Conservation (phyloP, 2,329 filamentous ascomycete species). For the Davidsoniella eucalypti region DNA sequence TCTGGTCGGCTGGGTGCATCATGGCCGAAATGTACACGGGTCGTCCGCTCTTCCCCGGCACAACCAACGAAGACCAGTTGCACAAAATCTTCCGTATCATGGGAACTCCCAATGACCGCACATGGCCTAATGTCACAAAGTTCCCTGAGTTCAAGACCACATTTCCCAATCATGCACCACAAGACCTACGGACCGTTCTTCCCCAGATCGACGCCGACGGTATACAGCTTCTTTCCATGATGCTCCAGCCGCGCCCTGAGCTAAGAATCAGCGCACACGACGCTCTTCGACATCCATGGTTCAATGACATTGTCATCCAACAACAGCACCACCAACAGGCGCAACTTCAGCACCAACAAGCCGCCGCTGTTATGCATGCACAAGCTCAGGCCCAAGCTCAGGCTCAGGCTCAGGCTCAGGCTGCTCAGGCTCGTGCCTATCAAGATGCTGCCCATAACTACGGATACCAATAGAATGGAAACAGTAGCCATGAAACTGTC, state of each 20-base stretch:
- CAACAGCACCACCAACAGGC: slow-evolving; percentile 27
- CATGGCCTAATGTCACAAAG: slow-evolving; percentile 87
- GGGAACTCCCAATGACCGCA: slow-evolving; percentile 90
- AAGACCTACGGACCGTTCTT: slow-evolving; percentile 72
- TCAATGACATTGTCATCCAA: slow-evolving; percentile 52
- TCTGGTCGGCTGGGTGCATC: slow-evolving; percentile 97
- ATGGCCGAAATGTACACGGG: slow-evolving; percentile 99
- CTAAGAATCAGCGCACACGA: slow-evolving; percentile 77
- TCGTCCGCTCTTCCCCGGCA: slow-evolving; percentile 86
- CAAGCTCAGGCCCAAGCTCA: slow-evolving; percentile 8
- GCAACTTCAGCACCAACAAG: slow-evolving; percentile 23
- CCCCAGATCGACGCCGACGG: slow-evolving; percentile 80
- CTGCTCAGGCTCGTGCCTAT: slow-evolving; percentile 9
- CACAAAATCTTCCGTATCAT: slow-evolving; percentile 96
- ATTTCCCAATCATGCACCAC: slow-evolving; percentile 86
- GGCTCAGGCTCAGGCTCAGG: slow-evolving; percentile 8
- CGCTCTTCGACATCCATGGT: slow-evolving; percentile 84
- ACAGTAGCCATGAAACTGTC: too few species aligned
- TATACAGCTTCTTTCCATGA: slow-evolving; percentile 71
- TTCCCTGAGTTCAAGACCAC: slow-evolving; percentile 96
- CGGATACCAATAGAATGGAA: slow-evolving; percentile 8
- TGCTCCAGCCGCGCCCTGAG: slow-evolving; percentile 87
- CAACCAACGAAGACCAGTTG: slow-evolving; percentile 95
- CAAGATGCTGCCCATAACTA: slow-evolving; percentile 5
- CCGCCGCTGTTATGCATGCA: slow-evolving; percentile 23